Evolutionary conservation across 2,329 filamentous ascomycete genomes (phyloP).

Genomic region (Scytalidium lignicola): DNA sequence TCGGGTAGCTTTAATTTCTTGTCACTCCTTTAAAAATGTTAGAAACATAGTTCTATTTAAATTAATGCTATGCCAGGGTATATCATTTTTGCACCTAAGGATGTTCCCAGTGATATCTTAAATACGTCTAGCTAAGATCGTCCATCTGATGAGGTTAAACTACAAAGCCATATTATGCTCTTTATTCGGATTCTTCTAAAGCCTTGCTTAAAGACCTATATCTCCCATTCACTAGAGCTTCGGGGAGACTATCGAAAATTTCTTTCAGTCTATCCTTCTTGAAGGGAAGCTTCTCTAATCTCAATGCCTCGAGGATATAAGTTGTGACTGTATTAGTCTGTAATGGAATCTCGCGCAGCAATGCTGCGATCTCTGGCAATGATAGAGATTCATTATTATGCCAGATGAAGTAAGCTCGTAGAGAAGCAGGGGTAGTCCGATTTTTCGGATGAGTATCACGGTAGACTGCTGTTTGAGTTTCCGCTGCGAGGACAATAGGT

Average conservation of each 20-base stretch:
- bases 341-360: slow-evolving; percentile 58
- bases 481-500: slow-evolving; percentile 18
- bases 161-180: background rate
- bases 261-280: slow-evolving; percentile 42
- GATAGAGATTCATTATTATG: slow-evolving; percentile 43
- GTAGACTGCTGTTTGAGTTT: slow-evolving; percentile 17
- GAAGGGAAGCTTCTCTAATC: slow-evolving; percentile 45
- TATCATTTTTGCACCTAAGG: no score
- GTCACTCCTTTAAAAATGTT: background rate
- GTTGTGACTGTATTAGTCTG: slow-evolving; percentile 47
- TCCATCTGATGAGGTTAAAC: no score
- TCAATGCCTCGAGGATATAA: slow-evolving; percentile 55
- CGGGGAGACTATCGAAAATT: slow-evolving; percentile 34
- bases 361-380: slow-evolving; percentile 43
- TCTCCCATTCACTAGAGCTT: slow-evolving; percentile 7
- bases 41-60: background rate
- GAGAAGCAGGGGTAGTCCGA: slow-evolving; percentile 21
- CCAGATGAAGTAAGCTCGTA: slow-evolving; percentile 64
- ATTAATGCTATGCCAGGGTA: no score
- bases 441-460: slow-evolving; percentile 7
- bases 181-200: background rate
- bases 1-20: background rate
- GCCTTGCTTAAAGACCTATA: background rate
- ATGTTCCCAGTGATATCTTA: no score
- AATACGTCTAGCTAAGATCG: no score